Conservation (phyloP, 1,284 basidiomycete genomes). For the Coniferiporia sulphurascens region DNA sequence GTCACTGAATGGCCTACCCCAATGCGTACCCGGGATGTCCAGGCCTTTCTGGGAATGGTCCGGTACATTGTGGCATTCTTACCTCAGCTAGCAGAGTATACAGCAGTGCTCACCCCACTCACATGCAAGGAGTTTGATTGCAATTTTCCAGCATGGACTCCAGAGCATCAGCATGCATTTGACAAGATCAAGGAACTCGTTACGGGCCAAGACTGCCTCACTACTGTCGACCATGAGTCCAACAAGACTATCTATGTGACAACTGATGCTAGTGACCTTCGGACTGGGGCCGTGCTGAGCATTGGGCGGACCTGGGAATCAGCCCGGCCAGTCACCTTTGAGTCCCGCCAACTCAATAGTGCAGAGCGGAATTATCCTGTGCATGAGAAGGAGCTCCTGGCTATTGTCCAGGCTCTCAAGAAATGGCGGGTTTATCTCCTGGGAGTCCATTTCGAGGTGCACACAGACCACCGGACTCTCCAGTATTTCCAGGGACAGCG, state of each 20-base stretch:
- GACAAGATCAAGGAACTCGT: slow-evolving; percentile 34
- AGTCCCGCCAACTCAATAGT: slow-evolving; percentile 27
- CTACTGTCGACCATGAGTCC: slow-evolving; percentile 31
- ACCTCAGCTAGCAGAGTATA: slow-evolving; percentile 29
- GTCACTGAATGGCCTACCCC: slow-evolving; percentile 35
- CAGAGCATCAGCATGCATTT: slow-evolving; percentile 32
- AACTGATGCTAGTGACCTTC: slow-evolving; percentile 30
- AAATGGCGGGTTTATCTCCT: slow-evolving; percentile 34
- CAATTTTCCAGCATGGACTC: slow-evolving; percentile 30
- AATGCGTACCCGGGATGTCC: slow-evolving; percentile 26
- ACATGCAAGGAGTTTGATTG: slow-evolving; percentile 28
- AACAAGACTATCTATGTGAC: slow-evolving; percentile 34
- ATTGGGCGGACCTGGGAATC: slow-evolving; percentile 29
- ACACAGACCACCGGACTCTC: slow-evolving; percentile 37
- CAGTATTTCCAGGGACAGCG: slow-evolving; percentile 33
- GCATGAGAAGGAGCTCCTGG: slow-evolving; percentile 34
- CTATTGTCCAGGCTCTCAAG: slow-evolving; percentile 30
- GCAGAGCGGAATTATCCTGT: slow-evolving; percentile 35
- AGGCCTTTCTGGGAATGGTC: slow-evolving; percentile 34
- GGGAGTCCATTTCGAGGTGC: slow-evolving; percentile 29
- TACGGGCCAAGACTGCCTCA: slow-evolving; percentile 25
- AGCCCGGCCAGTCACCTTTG: slow-evolving; percentile 30
- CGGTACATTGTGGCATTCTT: slow-evolving; percentile 34
- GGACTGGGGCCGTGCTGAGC: slow-evolving; percentile 31
- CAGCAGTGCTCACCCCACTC: slow-evolving; percentile 28